Evolutionary conservation across 441 rosid genomes (phyloP), one percentile per base, ranked within the genome.

Genomic region (Bruguiera hainesii): DNA sequence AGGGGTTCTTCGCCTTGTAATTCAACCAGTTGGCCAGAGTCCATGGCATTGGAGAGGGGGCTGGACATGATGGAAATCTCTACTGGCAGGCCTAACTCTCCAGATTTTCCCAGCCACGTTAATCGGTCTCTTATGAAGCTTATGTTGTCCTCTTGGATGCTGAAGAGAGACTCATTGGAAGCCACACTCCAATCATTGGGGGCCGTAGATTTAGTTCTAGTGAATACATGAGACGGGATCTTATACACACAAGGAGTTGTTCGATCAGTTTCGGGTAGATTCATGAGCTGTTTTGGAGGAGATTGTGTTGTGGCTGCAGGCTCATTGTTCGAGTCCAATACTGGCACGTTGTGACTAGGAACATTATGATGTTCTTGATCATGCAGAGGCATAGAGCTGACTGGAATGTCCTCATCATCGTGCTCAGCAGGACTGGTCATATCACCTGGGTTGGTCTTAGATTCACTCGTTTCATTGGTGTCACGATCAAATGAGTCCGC

Each of bases 131-230:
- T 80, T 0, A 89, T 77, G 78, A 85, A 81, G 78, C 85, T 83
- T 57, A 63, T 73, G 31, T 75, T 85, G 28, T 82, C 85, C 56
- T 83, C 70, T 25, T 80, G 87, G 76, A 94, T 86, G 60, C 99
- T 94, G 55, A 94, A 94, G 80, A 94, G 70, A 0, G 97, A 91
- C 67, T 91, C 98, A 60, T 80, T 91, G 10, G 99, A 94, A 73
- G 96, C 84, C 0, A 73, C 72, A 19, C 99, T 91, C 99, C 98
- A 89, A 0, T 94, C 98, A 33, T 46, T 48, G 2, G 80, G 74
- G 21, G 77, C 72, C 5, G 72, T 8, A 9, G 91, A 77, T 70
- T 76, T 81, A 26, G 52, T 65, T 64, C 87, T 77, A 5, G 74
- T 56, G 60, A 94, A 94, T 59, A 89, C 63, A 7, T 85, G 67